Evolutionary conservation across 164 flowering plant genomes (phyloP), one percentile per base, ranked within the genome.

Genomic region (Tinospora cordifolia): DNA sequence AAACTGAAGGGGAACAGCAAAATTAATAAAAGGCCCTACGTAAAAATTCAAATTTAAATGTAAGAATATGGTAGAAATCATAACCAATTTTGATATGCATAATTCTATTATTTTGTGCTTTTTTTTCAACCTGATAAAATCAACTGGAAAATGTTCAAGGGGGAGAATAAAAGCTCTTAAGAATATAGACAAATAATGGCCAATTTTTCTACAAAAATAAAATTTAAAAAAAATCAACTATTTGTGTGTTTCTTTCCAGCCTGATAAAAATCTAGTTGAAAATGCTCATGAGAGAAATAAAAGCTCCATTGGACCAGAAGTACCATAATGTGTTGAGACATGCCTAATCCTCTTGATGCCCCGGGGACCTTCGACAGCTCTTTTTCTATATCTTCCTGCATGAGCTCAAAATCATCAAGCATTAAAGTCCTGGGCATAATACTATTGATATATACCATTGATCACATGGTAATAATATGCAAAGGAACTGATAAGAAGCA

Each of bases 371-470:
- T 87, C 44, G 78, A 79, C 38, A 91, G 83, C 79, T 91, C 97
- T 59, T 75, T 84, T 76, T 90, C 98, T 70, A 94, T 82, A 78
- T 94, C 98, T 84, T 94, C 98, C 98, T 93, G 81, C 65, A 75
- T 13, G 54, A 72, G 25, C 25, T 40, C 73, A 44, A 69, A 63
- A 41, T 51, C 72, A 64, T 15, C 14, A 67, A 71, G 54, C 68
- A 70, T 24, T 59, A 30, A 44, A 19, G 67, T 25, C 12, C 51
- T 54, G 58, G 34, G 26, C 58, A 22, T 12, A 6, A 25, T 25
- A 26, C 34, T 41, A 22, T 17, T 24, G 26, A 49, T 1, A 41
- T 1, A 41, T 41, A 9, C 21, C 60, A 54, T 25, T 41, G 39
- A 24, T 27, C 63, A 66, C 58, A 2, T 15, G 7, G 38, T 17